A percentile compares a stretch with the other conserved stretches of the same genome.
These are phyloP conservation scores for Discostella stelligeroides DNA, from an alignment of 108 stramenopile genomes.

Conservation along the genomic window DNA sequence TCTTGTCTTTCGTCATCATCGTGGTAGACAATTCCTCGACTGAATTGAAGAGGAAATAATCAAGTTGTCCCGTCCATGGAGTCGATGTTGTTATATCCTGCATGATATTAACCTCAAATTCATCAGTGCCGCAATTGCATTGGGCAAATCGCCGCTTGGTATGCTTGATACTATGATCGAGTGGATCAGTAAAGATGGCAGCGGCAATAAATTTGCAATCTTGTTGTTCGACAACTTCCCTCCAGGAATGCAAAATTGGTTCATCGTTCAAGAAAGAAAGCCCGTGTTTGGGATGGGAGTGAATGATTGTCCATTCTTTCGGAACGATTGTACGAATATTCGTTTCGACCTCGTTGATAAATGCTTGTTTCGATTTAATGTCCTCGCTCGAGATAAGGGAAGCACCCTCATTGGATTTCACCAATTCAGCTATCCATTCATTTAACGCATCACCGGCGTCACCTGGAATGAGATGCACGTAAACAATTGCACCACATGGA, in stretches of 20 bases:
- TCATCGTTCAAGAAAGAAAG: constrained; percentile 18
- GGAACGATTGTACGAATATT: constrained; percentile 19
- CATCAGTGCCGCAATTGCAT: constrained; percentile 25
- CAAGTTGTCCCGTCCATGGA: constrained; percentile 40
- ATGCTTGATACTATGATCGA: constrained; percentile 41
- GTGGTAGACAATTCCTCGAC: not conserved
- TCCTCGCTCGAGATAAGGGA: constrained; percentile 35
- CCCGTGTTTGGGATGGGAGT: constrained; percentile 25
- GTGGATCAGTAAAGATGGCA: constrained; percentile 29
- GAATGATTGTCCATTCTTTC: constrained; percentile 31
- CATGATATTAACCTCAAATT: constrained; percentile 22
- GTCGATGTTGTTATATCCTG: not conserved
- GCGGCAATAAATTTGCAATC: constrained; percentile 32
- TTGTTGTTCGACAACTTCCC: constrained; percentile 22
- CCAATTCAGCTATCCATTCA: constrained; percentile 31
- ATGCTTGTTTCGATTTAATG: constrained; percentile 11
- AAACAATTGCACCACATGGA: constrained; percentile 38
- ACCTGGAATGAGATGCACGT: constrained; percentile 36
- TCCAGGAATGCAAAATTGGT: constrained; percentile 12
- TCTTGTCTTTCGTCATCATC: constrained; percentile 33
- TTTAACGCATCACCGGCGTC: constrained; percentile 18
- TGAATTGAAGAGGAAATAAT: constrained; percentile 45
- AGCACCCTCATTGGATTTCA: constrained; percentile 27
- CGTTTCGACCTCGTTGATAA: constrained; percentile 9
- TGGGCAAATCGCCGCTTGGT: constrained; percentile 27